Base-by-base conservation (phyloP, 768 basidiomycete genomes). In the Cystobasidium tubakii region DNA sequence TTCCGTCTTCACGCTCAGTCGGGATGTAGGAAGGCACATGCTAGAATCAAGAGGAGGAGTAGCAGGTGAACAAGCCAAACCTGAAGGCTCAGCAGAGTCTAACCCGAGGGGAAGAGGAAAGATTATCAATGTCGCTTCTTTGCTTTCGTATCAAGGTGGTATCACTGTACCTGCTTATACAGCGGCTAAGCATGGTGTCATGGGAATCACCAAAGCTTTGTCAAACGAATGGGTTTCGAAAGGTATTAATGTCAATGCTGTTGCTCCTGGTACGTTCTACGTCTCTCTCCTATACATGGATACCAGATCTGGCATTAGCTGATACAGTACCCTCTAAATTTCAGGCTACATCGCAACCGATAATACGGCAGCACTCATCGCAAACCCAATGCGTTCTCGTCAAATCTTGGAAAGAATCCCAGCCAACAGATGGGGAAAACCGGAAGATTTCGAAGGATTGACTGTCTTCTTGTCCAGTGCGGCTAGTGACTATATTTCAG, bases 151-250 rank as follows among this genome's bases (percentile, higher is more conserved):
- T 81, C 83, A 86, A 79, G 86, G 86, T 62, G 88, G 88, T 55
- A 72, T 89, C 64, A 88, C 87, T 17, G 85, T 95, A 44, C 91
- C 92, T 27, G 93, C 93, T 13, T 42, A 62, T 54, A 15, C 63
- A 10, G 25, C 39, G 1, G 34, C 42, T n/a, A 43, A 74, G 34
- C 74, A 74, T 90, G 89, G 12, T 89, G 89, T 79, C 83, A 46
- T 69, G 54, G 77, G 74, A 36, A 19, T 91, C 77, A 91, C 91
- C 31, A 93, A 93, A 82, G 89, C 92, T 1, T 86, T 95, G 78
- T 88, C 89, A 78, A 96, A 96, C 81, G 93, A 95, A 81, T 96
- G 93, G 92, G 89, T 90, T 74, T 85, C 85, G 78, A 86, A 92
- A 39, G 91, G 90, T 76, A 87, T 95, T 66, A 89, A 92, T 81